Conservation (phyloP, 1,284 basidiomycete genomes). For the Cystobasidiaceae sp. region DNA sequence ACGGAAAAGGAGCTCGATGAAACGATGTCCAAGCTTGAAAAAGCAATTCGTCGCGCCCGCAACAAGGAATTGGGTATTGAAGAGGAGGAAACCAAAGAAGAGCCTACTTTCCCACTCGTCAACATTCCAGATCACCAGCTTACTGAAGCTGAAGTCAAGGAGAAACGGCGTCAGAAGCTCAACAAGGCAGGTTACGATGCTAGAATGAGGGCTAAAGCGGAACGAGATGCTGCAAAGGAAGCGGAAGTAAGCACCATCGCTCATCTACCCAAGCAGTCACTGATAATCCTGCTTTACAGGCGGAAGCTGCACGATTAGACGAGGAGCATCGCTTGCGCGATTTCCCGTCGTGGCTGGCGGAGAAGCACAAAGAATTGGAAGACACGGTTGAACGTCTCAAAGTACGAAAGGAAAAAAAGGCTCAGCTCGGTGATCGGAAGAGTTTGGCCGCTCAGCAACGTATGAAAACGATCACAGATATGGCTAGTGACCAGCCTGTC, state of each 20-base stretch:
- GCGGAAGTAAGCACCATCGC: conserved; percentile 14
- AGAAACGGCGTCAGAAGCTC: conserved; percentile 88
- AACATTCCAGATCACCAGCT: conserved; percentile 92
- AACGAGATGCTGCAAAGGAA: conserved; percentile 65
- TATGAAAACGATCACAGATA: conserved; percentile 92
- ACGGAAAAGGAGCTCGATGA: conserved; percentile 61
- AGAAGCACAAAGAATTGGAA: conserved; percentile 69
- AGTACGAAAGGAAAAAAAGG: conserved; percentile 72
- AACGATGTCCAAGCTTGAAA: conserved; percentile 70
- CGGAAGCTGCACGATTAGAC: conserved; percentile 66
- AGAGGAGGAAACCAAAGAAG: conserved; percentile 60
- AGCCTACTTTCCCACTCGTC: conserved; percentile 76
- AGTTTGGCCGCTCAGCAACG: conserved; percentile 90
- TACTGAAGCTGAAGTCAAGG: conserved; percentile 86
- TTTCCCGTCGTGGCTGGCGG: conserved; percentile 64
- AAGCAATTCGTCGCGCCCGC: conserved; percentile 60
- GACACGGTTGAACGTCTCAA: conserved; percentile 76
- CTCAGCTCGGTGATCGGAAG: conserved; percentile 83
- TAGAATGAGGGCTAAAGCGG: conserved; percentile 72
- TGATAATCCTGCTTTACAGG: conserved; percentile 47
- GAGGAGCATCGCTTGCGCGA: conserved; percentile 71
- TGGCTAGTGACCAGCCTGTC: conserved; percentile 74
- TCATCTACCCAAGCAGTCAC: too few species aligned
- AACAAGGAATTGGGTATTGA: conserved; percentile 66
- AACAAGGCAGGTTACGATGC: conserved; percentile 95